These are phyloP conservation scores for Polymyxa betae DNA, from an alignment of 208 protist genomes.

Conservation along the genomic window DNA sequence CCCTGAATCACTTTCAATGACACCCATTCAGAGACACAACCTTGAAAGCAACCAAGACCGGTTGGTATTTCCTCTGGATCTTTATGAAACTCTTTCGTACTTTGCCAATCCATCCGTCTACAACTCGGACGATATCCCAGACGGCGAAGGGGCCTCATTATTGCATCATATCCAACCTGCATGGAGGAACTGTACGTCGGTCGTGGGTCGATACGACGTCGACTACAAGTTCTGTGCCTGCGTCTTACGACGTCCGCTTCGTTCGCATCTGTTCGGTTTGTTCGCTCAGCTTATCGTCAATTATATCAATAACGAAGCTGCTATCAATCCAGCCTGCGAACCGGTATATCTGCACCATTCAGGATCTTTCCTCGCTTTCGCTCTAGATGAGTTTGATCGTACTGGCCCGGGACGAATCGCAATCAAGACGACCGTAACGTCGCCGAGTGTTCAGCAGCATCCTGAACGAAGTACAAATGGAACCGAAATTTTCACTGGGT, in stretches of 20 bases:
- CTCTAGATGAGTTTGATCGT: not conserved
- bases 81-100: not conserved
- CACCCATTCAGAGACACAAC: not conserved
- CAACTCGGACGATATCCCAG: not conserved
- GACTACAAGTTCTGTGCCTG: conserved; percentile 17
- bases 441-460: not conserved
- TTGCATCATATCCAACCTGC: not conserved
- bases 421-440: not conserved
- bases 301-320: not conserved
- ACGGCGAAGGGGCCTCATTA: too few species aligned
- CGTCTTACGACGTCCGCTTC: not conserved
- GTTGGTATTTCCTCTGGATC: conserved; percentile 24
- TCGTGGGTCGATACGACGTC: conserved; percentile 34
- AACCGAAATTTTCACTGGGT: conserved; percentile 24
- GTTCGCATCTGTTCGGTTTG: not conserved
- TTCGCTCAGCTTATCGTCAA: not conserved
- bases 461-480: not conserved
- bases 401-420: not conserved
- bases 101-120: not conserved
- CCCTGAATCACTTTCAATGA: not conserved
- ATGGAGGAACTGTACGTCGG: not conserved
- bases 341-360: not conserved
- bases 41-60: not conserved
- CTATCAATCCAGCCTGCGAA: conserved; percentile 1
- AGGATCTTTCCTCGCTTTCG: not conserved